Evolutionary conservation across 2,329 filamentous ascomycete genomes (phyloP).

Genomic region (Tolypocladium guangdongense): DNA sequence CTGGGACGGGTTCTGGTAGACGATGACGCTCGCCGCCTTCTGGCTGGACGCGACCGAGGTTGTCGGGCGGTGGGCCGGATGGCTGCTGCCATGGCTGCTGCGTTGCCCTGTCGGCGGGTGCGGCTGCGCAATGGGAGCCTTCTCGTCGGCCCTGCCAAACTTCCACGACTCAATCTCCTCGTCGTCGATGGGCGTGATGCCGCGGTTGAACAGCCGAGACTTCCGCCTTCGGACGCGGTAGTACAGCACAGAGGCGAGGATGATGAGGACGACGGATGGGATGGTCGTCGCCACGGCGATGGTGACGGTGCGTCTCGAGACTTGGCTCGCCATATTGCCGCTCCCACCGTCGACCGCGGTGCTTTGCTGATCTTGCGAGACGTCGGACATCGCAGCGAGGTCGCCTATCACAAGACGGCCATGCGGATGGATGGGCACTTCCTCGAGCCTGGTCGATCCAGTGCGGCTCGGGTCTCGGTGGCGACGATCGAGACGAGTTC

Average conservation of each 20-base stretch:
- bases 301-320: conserved; percentile 28
- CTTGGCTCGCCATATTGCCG: conserved; percentile 2
- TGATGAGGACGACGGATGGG: conserved; percentile 28
- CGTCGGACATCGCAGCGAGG: neutral
- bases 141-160: conserved; percentile 21
- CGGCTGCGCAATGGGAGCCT: conserved; percentile 8
- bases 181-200: conserved; percentile 51
- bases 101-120: neutral
- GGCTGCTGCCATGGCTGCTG: conserved; percentile 6
- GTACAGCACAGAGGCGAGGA: conserved; percentile 21
- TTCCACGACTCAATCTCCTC: conserved; percentile 58
- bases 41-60: conserved; percentile 23
- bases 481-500: neutral
- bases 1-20: conserved; percentile 32
- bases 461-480: neutral
- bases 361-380: neutral
- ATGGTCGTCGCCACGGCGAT: conserved; percentile 43
- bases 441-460: neutral
- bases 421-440: neutral
- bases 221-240: conserved; percentile 29
- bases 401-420: neutral
- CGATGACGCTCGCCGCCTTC: conserved; percentile 42
- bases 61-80: conserved; percentile 14
- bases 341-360: neutral
- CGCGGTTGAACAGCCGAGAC: conserved; percentile 37